A percentile compares a stretch with the other conserved stretches of the same genome.
phyloP scores from a whole-genome alignment of 768 basidiomycete genomes.

The Ephemerocybe angulata region DNA sequence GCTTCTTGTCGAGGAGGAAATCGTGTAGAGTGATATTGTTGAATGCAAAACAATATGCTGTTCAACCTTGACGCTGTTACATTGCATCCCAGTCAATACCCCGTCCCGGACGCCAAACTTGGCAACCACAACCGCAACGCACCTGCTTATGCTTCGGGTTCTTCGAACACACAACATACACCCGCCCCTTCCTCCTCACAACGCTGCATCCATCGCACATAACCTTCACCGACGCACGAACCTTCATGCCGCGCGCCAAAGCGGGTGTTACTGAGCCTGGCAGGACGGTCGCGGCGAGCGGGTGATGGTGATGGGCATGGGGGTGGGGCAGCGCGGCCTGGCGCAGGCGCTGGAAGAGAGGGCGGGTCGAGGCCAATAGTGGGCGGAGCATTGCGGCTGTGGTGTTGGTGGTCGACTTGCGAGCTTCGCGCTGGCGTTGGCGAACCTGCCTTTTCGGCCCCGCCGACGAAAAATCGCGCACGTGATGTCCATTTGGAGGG shows the following conservation, averaged over 20 bases:
- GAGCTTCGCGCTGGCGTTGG: background rate
- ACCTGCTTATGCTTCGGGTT: slow-evolving; percentile 99
- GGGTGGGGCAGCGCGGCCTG: slow-evolving; percentile 28
- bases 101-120: background rate
- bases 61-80: slow-evolving; percentile 65
- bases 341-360: slow-evolving; percentile 52
- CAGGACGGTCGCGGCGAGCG: slow-evolving; percentile 19
- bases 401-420: background rate
- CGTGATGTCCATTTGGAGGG: background rate
- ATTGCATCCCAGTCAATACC: slow-evolving; percentile 9
- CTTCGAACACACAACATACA: slow-evolving; percentile 90
- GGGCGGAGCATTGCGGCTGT: slow-evolving; percentile 61
- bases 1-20: too few relatives aligned
- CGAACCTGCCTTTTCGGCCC: background rate
- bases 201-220: slow-evolving; percentile 94
- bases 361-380: slow-evolving; percentile 58
- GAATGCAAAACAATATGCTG: background rate
- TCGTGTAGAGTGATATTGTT: too few relatives aligned
- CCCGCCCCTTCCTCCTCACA: slow-evolving; percentile 83
- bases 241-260: slow-evolving; percentile 86
- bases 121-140: slow-evolving; percentile 21
- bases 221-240: slow-evolving; percentile 87
- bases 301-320: slow-evolving; percentile 28
- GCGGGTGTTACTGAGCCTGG: slow-evolving; percentile 25
- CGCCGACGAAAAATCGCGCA: background rate